These are phyloP conservation scores for Xanthoconium stramineum DNA, from an alignment of 768 basidiomycete genomes.

Conservation along the genomic window DNA sequence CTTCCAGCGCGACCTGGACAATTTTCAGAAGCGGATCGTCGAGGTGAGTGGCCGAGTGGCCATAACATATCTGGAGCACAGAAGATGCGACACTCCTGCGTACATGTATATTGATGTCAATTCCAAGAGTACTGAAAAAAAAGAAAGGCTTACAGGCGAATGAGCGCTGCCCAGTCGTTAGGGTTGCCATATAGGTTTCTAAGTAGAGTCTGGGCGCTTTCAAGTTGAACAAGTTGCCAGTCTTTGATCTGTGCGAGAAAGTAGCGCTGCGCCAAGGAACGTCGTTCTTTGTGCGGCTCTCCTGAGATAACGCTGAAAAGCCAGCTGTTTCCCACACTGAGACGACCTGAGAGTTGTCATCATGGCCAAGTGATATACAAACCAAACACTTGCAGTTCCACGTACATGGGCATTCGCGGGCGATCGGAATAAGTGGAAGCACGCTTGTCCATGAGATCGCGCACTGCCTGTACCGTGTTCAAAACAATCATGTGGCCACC, in stretches of 20 bases:
- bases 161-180: too few species aligned
- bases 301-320: not conserved
- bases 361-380: not conserved
- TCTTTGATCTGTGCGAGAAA: too few species aligned
- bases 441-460: conserved; percentile 8
- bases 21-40: conserved; percentile 3
- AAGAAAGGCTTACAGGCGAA: conserved; percentile 3
- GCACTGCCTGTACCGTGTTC: too few species aligned
- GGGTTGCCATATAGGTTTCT: not conserved
- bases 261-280: conserved; percentile 10
- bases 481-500: too few species aligned
- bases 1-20: not conserved
- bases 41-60: not conserved
- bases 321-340: conserved; percentile 1
- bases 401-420: not conserved
- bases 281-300: conserved; percentile 7
- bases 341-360: not conserved
- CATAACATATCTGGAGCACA: too few species aligned
- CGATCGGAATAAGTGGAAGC: not conserved
- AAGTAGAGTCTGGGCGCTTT: conserved; percentile 3
- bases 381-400: not conserved
- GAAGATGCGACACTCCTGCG: not conserved
- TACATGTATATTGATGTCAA: not conserved
- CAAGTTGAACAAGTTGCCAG: conserved; percentile 10
- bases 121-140: not conserved